Conservation (phyloP, 1,284 basidiomycete genomes). For the Cutaneotrichosporon sp. region DNA sequence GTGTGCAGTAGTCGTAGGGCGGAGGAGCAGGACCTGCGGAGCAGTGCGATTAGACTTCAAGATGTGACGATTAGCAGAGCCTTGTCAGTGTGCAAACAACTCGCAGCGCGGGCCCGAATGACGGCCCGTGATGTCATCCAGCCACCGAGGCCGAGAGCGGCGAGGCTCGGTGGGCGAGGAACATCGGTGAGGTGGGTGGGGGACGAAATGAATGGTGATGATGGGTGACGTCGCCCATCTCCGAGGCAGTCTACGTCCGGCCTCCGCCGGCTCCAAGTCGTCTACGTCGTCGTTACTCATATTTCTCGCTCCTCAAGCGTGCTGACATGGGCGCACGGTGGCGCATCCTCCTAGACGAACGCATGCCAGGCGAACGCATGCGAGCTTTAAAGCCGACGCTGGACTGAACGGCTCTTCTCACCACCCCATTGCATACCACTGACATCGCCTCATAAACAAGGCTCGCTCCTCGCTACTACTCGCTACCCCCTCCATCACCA, state of each 20-base stretch:
- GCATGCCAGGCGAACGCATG: neutral
- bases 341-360: too few species aligned
- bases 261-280: too few species aligned
- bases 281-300: neutral
- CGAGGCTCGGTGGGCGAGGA: too few species aligned
- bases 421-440: neutral
- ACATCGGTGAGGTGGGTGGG: neutral
- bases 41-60: constrained; percentile 1
- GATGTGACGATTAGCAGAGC: constrained; percentile 2
- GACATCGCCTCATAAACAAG: too few species aligned
- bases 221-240: neutral
- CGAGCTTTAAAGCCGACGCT: neutral
- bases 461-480: neutral
- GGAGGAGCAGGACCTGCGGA: neutral
- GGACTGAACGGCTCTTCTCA: neutral
- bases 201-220: neutral
- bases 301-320: neutral
- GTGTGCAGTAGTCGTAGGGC: constrained; percentile 39
- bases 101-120: neutral
- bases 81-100: neutral
- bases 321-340: neutral
- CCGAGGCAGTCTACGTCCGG: too few species aligned
- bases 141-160: neutral
- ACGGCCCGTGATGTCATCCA: neutral
- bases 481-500: neutral